Evolutionary conservation across 148 eudicot species (phyloP), one percentile per base, ranked within the genome.

Genomic region (Chenopodium formosanum): DNA sequence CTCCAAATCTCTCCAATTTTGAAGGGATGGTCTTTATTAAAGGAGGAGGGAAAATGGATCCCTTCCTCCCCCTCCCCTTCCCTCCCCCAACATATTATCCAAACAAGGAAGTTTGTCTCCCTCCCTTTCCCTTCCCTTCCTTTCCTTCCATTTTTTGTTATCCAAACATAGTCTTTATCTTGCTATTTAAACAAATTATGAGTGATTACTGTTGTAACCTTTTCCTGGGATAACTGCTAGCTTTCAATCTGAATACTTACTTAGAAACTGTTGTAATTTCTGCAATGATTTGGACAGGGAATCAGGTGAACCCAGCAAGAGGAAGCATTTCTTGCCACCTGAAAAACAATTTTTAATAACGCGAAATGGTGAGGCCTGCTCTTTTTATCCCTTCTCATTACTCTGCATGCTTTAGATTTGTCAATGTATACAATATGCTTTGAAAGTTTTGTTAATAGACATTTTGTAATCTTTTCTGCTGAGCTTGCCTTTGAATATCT

Each of bases 261-360:
- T 78, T 32, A 6, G 60, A 32, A 1, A 14, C 25, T 66, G 27
- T 62, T 20, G 22, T 84, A n/a, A 58, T 20, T 4, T 60, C n/a
- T 46, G 70, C 76, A 6, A 50, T 84, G 66, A 13, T 75, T 20
- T 79, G 79, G 80, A 71, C 80, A 96, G 99, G 99, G 99, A 96
- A 91, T 89, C 98, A 14, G 99, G 99, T 60, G 98, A 96, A 82
- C 97, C 98, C 37, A 88, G 86, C 91, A 96, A 94, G 88, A 89
- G 98, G 87, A 96, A 94, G 87, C 78, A 97, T 65, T 94, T 92
- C 85, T 84, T 96, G 67, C 99, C 99, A 1, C 56, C 83, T 66
- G 95, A 90, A 20, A 96, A 96, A 81, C 99, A 96, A 79, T 94
- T 96, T 85, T 89, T 96, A 82, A 90, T 96, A 76, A 96, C 99